Evolutionary conservation across 2,329 filamentous ascomycete species (phyloP).

Genomic region (Ophiocordyceps camponoti-saundersi): DNA sequence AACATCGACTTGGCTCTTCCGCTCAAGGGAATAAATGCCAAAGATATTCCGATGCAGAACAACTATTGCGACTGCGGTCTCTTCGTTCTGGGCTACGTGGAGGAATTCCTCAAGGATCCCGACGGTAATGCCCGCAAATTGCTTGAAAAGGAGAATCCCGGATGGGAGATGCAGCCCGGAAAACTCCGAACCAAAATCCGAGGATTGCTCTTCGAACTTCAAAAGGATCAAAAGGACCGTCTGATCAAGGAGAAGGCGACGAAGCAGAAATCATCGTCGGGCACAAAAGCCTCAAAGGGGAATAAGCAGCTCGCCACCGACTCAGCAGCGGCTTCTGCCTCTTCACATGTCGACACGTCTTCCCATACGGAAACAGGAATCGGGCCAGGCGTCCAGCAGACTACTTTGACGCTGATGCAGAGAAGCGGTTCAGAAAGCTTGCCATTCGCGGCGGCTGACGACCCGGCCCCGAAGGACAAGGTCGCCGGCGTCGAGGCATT

Average conservation of each 20-base stretch:
- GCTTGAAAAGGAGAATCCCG: conserved; percentile 36
- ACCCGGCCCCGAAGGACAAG: not conserved
- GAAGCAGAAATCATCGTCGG: conserved; percentile 12
- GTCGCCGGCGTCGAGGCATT: not conserved
- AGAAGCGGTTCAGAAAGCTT: not conserved
- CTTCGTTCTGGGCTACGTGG: conserved; percentile 69
- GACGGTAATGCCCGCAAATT: conserved; percentile 51
- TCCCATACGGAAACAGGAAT: not conserved
- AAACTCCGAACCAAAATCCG: conserved; percentile 50
- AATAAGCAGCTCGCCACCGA: not conserved
- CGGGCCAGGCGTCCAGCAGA: not conserved
- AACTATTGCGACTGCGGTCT: conserved; percentile 86
- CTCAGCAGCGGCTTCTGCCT: not conserved
- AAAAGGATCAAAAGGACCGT: conserved; percentile 35
- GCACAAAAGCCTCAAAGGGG: conserved; percentile 4
- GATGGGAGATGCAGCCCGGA: conserved; percentile 37
- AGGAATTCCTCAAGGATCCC: conserved; percentile 64
- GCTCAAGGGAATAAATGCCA: conserved; percentile 45
- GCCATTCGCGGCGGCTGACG: not conserved
- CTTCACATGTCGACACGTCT: not conserved
- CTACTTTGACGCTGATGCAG: not conserved
- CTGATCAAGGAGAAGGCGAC: conserved; percentile 20
- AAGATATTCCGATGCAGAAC: conserved; percentile 57
- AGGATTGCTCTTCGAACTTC: conserved; percentile 44
- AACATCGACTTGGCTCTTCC: conserved; percentile 19